These are phyloP conservation scores for Sonneratia caseolaris DNA, from an alignment of 345 rosid genomes.

Conservation along the genomic window DNA sequence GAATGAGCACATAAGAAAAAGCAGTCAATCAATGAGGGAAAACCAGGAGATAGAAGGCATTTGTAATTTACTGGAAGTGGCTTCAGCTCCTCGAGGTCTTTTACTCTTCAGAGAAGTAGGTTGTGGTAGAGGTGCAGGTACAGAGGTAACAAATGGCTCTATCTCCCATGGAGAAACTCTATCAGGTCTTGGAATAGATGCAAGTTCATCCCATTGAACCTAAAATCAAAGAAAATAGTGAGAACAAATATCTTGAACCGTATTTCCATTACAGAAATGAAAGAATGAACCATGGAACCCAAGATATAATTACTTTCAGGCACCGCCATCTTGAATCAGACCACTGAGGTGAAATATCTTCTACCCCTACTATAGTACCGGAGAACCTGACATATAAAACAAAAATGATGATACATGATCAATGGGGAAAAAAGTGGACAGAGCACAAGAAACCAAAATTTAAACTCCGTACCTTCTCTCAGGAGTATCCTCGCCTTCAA, in stretches of 20 bases:
- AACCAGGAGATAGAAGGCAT: background rate
- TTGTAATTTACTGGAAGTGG: constrained; percentile 24
- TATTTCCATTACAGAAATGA: background rate
- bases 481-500: constrained; percentile 87
- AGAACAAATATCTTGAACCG: background rate
- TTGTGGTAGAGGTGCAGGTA: constrained; percentile 32
- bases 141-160: constrained; percentile 51
- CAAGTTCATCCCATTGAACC: constrained; percentile 97
- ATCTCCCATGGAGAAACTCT: constrained; percentile 98
- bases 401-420: background rate
- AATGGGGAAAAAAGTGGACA: background rate
- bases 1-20: background rate
- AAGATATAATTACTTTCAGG: constrained; percentile 38
- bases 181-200: constrained; percentile 63
- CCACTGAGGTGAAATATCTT: constrained; percentile 74
- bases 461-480: constrained; percentile 53
- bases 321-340: constrained; percentile 76
- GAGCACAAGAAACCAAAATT: background rate
- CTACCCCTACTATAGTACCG: constrained; percentile 79
- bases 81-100: constrained; percentile 53
- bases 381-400: constrained; percentile 45
- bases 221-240: constrained; percentile 13
- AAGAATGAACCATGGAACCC: background rate
- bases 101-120: constrained; percentile 40
- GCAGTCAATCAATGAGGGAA: background rate